Evolutionary conservation across 495 filamentous ascomycete species (phyloP).

Genomic region (Annulohypoxylon nitens): DNA sequence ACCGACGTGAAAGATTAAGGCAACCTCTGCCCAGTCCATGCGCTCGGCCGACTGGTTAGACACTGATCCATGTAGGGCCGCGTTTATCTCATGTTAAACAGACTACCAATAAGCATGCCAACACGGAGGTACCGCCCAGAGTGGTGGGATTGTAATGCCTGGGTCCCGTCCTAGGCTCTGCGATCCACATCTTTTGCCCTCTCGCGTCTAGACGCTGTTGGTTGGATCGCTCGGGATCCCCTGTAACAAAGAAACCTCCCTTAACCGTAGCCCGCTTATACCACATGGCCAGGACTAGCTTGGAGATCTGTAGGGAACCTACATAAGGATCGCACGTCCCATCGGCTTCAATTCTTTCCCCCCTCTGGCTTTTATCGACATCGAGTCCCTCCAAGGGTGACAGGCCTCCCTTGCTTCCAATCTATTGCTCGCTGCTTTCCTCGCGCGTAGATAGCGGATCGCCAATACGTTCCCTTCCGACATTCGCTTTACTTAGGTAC

Average conservation of each 20-base stretch:
- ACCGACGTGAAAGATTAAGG: conserved; percentile 33
- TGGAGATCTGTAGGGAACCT: conserved; percentile 17
- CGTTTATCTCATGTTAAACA: conserved; percentile 37
- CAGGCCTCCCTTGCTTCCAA: conserved; percentile 38
- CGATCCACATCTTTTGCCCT: conserved; percentile 22
- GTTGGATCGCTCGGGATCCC: conserved; percentile 34
- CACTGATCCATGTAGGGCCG: conserved; percentile 33
- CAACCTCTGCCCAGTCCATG: conserved; percentile 22
- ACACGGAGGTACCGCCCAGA: conserved; percentile 30
- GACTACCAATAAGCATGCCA: conserved; percentile 38
- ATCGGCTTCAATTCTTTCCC: conserved; percentile 22
- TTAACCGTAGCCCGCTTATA: conserved; percentile 19
- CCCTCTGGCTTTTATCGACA: conserved; percentile 25
- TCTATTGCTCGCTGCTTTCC: conserved; percentile 33
- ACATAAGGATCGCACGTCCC: conserved; percentile 45
- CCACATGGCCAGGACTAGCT: conserved; percentile 11
- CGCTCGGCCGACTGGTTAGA: conserved; percentile 26
- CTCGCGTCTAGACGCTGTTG: conserved; percentile 35
- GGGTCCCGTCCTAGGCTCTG: conserved; percentile 10
- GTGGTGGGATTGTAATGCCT: conserved; percentile 39
- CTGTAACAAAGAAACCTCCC: conserved; percentile 27
- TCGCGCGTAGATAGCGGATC: conserved; percentile 32
- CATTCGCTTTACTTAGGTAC: conserved; percentile 3
- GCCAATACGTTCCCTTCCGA: conserved; percentile 20
- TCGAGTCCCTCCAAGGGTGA: conserved; percentile 29